These are phyloP conservation scores for Delonix regia DNA, from an alignment of 306 rosid species.

Conservation along the genomic window DNA sequence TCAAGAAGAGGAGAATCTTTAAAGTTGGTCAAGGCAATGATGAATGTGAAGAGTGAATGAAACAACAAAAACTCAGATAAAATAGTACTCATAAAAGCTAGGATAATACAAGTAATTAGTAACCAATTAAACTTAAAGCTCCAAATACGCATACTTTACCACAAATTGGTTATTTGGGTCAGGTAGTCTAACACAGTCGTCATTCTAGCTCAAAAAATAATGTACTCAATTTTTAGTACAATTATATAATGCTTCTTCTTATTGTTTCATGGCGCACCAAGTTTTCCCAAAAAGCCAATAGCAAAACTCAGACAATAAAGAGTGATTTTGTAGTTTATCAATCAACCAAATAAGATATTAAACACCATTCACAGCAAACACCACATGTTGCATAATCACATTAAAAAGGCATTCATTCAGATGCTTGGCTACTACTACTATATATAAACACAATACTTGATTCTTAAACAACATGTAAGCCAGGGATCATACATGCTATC, in stretches of 20 bases:
- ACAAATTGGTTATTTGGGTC: not conserved
- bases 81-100: not conserved
- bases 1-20: not conserved
- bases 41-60: not conserved
- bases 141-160: not conserved
- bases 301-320: not conserved
- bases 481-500: conserved; percentile 81
- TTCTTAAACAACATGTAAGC: conserved; percentile 1
- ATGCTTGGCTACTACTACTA: not conserved
- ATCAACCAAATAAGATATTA: conserved; percentile 14
- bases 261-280: conserved; percentile 1
- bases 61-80: not conserved
- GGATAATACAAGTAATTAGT: not conserved
- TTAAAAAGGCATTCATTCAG: conserved; percentile 12
- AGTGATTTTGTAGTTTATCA: not conserved
- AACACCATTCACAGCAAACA: not conserved
- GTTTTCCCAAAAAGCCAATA: conserved; percentile 5
- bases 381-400: conserved; percentile 6
- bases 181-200: not conserved
- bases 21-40: conserved; percentile 9
- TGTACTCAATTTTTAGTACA: conserved; percentile 21
- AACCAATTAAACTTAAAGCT: not conserved
- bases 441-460: conserved; percentile 9
- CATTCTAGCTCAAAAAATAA: conserved; percentile 19
- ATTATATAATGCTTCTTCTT: conserved; percentile 8